Conservation (phyloP, 2,329 filamentous ascomycete genomes). For the Fusarium pseudoanthophilum region DNA sequence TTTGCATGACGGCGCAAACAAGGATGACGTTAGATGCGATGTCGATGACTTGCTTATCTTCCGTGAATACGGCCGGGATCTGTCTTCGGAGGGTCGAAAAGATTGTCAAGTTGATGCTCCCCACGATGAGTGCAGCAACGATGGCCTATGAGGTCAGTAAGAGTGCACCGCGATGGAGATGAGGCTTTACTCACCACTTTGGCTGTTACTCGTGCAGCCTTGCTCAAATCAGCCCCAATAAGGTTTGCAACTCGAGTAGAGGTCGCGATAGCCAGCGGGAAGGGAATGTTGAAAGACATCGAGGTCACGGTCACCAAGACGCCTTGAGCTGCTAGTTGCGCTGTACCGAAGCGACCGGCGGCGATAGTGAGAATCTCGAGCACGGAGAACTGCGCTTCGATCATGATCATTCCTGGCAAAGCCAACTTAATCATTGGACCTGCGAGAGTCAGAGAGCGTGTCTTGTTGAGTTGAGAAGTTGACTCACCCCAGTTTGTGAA, state of each 20-base stretch:
- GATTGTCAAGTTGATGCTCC: constrained; percentile 78
- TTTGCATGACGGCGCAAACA: constrained; percentile 83
- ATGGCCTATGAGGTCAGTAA: constrained; percentile 56
- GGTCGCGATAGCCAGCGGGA: constrained; percentile 86
- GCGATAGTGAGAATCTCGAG: constrained; percentile 88
- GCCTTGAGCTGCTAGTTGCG: constrained; percentile 84
- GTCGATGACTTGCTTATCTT: constrained; percentile 72
- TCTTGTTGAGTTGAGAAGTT: too few species aligned
- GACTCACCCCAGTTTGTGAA: constrained; percentile 71
- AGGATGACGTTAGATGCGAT: constrained; percentile 76
- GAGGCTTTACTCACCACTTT: constrained; percentile 66
- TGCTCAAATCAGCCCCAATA: constrained; percentile 82
- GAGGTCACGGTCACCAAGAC: constrained; percentile 80
- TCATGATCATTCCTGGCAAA: constrained; percentile 88
- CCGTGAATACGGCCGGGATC: constrained; percentile 79
- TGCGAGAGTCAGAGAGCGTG: neutral
- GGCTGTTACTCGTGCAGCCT: constrained; percentile 79
- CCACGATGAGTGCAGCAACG: constrained; percentile 71
- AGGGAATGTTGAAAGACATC: constrained; percentile 88
- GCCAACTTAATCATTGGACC: constrained; percentile 82
- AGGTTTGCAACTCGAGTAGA: constrained; percentile 89
- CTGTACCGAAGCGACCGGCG: constrained; percentile 79
- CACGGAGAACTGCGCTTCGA: constrained; percentile 88
- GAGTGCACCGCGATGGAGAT: rapidly evolving
- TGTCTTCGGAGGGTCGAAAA: constrained; percentile 73